phyloP scores from a whole-genome alignment of 208 protist species.

The Leishmania tropica region DNA sequence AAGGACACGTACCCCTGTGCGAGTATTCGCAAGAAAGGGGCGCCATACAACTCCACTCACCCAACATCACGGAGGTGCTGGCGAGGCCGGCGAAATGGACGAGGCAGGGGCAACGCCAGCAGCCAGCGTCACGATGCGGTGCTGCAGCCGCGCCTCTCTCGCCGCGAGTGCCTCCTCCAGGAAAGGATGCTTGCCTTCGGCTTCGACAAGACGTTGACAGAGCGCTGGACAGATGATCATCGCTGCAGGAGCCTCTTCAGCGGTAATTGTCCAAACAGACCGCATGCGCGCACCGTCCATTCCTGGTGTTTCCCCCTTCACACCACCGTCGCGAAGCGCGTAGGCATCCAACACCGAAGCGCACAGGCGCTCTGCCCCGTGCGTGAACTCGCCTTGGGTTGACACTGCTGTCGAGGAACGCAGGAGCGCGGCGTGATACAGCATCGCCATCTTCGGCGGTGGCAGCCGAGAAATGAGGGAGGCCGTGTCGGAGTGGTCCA shows the following conservation, averaged over 20 bases:
- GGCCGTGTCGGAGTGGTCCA: conserved; percentile 26
- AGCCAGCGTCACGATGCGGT: neutral
- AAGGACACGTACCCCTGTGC: neutral
- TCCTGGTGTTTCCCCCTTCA: neutral
- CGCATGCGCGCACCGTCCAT: neutral
- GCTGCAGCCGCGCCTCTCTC: conserved; percentile 8
- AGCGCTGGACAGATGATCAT: neutral
- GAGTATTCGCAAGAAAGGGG: neutral
- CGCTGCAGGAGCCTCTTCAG: neutral
- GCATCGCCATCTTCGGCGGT: conserved; percentile 21
- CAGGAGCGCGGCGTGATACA: conserved; percentile 37
- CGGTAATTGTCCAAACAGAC: neutral
- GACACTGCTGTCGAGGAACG: neutral
- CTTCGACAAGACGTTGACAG: neutral
- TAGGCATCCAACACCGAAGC: conserved; percentile 18
- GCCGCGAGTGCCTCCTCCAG: conserved; percentile 17
- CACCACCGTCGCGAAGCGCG: neutral
- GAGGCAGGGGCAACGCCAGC: neutral
- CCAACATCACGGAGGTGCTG: neutral
- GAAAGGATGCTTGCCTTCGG: neutral
- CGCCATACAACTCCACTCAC: neutral
- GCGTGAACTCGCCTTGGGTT: neutral
- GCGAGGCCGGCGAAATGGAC: too few species aligned
- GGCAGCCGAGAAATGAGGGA: conserved; percentile 23
- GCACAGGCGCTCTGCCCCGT: conserved; percentile 20